Conservation (phyloP, 208 protist species). For the Acanthamoeba royreba region DNA sequence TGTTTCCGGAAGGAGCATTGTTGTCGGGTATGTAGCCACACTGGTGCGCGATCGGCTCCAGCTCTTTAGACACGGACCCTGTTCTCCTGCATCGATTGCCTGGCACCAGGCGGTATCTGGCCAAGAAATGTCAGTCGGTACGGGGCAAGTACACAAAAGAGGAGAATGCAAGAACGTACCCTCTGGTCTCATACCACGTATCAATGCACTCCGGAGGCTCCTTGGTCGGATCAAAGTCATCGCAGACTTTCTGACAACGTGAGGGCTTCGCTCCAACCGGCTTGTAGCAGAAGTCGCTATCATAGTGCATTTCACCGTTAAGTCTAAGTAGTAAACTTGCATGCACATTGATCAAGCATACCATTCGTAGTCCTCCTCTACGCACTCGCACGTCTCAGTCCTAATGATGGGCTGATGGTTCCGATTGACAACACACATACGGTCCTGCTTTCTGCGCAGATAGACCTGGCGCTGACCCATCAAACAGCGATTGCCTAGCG, state of each 20-base stretch:
- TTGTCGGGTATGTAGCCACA: not conserved
- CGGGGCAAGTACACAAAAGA: not conserved
- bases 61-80: not conserved
- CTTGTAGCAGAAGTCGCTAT: not conserved
- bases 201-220: not conserved
- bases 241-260: not conserved
- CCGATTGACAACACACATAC: not conserved
- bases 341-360: not conserved
- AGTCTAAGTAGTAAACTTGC: not conserved
- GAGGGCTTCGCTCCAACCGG: not conserved
- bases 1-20: not conserved
- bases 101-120: not conserved
- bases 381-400: not conserved
- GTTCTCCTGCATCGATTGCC: not conserved
- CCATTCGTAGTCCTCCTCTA: conserved; percentile 28
- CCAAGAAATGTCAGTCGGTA: not conserved
- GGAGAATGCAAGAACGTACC: not conserved
- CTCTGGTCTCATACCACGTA: not conserved
- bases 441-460: not conserved
- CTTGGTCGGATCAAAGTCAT: not conserved
- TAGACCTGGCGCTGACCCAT: not conserved
- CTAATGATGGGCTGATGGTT: not conserved
- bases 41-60: not conserved
- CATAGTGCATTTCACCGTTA: not conserved
- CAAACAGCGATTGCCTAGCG: not conserved